phyloP scores from a whole-genome alignment of 768 basidiomycete species.

The Mycena rebaudengoi region DNA sequence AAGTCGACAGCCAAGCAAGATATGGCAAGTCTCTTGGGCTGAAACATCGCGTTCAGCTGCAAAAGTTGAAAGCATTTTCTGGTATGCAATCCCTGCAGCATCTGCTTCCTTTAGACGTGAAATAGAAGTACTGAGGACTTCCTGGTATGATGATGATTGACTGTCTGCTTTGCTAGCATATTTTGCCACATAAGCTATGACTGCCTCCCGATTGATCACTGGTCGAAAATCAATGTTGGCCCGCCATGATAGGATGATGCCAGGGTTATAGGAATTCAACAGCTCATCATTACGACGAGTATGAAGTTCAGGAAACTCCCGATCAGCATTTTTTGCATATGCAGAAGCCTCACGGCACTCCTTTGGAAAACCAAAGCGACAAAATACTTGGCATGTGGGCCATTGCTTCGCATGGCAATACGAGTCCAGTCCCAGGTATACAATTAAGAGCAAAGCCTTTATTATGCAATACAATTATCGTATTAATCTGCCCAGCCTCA shows the following conservation, averaged over 20 bases:
- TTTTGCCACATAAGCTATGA: too few species aligned
- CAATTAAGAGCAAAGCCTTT: too few species aligned
- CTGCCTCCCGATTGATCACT: slow-evolving; percentile 26
- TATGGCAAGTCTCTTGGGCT: slow-evolving; percentile 20
- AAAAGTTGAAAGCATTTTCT: slow-evolving; percentile 15
- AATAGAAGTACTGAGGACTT: slow-evolving; percentile 6
- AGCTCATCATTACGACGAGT: slow-evolving; percentile 28
- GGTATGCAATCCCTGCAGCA: background rate
- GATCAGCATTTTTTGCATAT: background rate
- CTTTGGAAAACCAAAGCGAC: slow-evolving; percentile 30
- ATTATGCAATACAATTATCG: too few species aligned
- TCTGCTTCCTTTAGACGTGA: slow-evolving; percentile 8
- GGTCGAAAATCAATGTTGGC: slow-evolving; percentile 34
- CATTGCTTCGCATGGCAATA: too few species aligned
- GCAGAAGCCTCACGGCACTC: background rate
- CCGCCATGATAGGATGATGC: slow-evolving; percentile 28
- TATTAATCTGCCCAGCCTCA: too few species aligned
- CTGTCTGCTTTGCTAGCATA: too few species aligned
- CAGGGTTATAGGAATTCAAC: slow-evolving; percentile 29
- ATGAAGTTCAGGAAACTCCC: background rate
- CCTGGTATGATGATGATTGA: background rate
- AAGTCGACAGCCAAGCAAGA: slow-evolving; percentile 1
- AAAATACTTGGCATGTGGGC: too few species aligned
- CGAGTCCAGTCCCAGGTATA: too few species aligned
- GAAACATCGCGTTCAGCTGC: slow-evolving; percentile 3